Evolutionary conservation across 108 stramenopile species (phyloP).

Genomic region (Poteriospumella lacustris): DNA sequence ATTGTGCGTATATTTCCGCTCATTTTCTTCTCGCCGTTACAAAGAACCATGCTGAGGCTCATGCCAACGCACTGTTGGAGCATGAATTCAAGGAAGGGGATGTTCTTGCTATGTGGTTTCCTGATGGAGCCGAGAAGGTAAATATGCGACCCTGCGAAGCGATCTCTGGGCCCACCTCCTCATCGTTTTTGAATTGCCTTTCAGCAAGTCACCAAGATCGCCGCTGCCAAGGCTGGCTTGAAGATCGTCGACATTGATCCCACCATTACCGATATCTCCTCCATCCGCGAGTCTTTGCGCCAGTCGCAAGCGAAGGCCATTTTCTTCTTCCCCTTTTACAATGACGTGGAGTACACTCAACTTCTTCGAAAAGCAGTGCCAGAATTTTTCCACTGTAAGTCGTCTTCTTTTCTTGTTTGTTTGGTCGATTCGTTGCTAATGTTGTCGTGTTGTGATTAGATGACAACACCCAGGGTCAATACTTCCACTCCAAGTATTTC

Average conservation of each 20-base stretch:
- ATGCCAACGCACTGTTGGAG: slow-evolving; percentile 1
- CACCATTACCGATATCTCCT: neutral
- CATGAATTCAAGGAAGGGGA: slow-evolving; percentile 1
- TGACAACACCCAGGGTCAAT: neutral
- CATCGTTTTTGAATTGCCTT: neutral
- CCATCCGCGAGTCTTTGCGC: neutral
- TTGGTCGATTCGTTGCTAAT: neutral
- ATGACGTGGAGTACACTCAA: neutral
- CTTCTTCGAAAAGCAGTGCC: neutral
- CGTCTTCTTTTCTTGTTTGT: neutral
- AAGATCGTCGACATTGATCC: neutral
- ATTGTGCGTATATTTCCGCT: no score
- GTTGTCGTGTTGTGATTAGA: neutral
- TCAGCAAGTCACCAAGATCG: neutral
- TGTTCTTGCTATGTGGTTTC: neutral
- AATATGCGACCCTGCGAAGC: no score
- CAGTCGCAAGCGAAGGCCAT: neutral
- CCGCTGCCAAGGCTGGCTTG: neutral
- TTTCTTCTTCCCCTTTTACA: neutral
- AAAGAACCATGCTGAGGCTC: neutral
- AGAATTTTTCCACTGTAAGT: slow-evolving; percentile 13
- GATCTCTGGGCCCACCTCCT: no score
- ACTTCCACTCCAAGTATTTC: slow-evolving; percentile 11
- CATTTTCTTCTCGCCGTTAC: no score
- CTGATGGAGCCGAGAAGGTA: slow-evolving; percentile 4